Percentiles rank a stretch among this genome's conserved stretches.
These are phyloP conservation scores for Dendrobium nobile DNA, from an alignment of 106 monocot genomes.

Conservation along the genomic window DNA sequence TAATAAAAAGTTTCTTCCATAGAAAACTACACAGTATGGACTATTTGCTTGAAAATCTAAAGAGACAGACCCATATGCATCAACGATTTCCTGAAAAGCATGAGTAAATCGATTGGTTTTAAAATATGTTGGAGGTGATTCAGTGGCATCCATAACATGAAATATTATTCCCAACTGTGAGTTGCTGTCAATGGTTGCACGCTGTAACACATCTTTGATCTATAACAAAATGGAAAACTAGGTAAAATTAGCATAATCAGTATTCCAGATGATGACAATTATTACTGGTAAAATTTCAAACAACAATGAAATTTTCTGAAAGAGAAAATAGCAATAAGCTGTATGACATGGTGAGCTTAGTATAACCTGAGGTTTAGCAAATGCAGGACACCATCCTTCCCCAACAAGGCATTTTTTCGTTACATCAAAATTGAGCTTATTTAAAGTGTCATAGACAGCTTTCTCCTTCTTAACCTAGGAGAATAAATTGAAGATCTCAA, in stretches of 20 bases:
- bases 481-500: not conserved
- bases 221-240: constrained; percentile 18
- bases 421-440: constrained; percentile 98
- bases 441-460: constrained; percentile 92
- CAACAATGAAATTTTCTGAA: not conserved
- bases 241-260: not conserved
- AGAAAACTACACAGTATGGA: not conserved
- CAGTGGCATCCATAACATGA: constrained; percentile 85
- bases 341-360: not conserved
- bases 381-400: constrained; percentile 94
- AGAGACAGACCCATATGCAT: constrained; percentile 90
- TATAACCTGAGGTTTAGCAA: constrained; percentile 77
- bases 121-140: constrained; percentile 93
- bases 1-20: not conserved
- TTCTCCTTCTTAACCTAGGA: constrained; percentile 90
- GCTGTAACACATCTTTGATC: constrained; percentile 85
- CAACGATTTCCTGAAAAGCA: constrained; percentile 98
- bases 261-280: not conserved
- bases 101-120: constrained; percentile 75
- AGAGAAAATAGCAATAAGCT: not conserved
- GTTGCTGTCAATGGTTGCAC: constrained; percentile 84
- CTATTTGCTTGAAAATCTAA: not conserved
- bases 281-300: constrained; percentile 3
- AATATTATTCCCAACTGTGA: constrained; percentile 98
- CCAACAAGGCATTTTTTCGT: constrained; percentile 99